A percentile compares a stretch with the other conserved stretches of the same genome.
phyloP scores from a whole-genome alignment of 768 basidiomycete genomes.

The Termitomyces sp. region DNA sequence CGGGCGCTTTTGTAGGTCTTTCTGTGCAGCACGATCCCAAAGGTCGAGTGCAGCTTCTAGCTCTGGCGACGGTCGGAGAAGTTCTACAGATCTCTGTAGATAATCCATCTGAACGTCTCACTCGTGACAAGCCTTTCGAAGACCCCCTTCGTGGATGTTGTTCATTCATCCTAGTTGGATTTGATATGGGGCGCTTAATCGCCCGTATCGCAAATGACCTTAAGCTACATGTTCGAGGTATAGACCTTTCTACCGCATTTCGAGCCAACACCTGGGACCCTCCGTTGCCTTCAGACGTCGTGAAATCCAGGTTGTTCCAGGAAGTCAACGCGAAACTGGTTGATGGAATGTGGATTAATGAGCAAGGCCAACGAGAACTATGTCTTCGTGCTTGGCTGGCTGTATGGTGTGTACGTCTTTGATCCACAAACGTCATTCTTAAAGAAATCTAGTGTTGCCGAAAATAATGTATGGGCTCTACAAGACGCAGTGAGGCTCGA shows the following conservation, averaged over 20 bases:
- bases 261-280: conserved; percentile 14
- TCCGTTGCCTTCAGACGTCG: conserved; percentile 21
- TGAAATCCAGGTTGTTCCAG: conserved; percentile 13
- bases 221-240: conserved; percentile 22
- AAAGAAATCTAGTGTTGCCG: conserved; percentile 18
- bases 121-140: conserved; percentile 9
- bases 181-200: conserved; percentile 29
- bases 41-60: conserved; percentile 6
- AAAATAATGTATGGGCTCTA: conserved; percentile 5
- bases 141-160: conserved; percentile 13
- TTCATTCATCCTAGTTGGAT: conserved; percentile 23
- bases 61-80: conserved; percentile 9
- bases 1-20: conserved; percentile 4
- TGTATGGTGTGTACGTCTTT: conserved; percentile 21
- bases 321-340: conserved; percentile 14
- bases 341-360: conserved; percentile 24
- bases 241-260: conserved; percentile 30
- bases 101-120: conserved; percentile 1
- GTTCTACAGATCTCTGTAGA: conserved; percentile 7
- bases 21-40: conserved; percentile 1
- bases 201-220: conserved; percentile 23
- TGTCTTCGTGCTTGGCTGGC: conserved; percentile 35
- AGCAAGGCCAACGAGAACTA: conserved; percentile 17
- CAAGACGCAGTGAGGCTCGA: conserved; percentile 12
- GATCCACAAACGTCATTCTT: background rate